Conservation (phyloP, 805 yeast species). For the Scheffersomyces stipitis region DNA sequence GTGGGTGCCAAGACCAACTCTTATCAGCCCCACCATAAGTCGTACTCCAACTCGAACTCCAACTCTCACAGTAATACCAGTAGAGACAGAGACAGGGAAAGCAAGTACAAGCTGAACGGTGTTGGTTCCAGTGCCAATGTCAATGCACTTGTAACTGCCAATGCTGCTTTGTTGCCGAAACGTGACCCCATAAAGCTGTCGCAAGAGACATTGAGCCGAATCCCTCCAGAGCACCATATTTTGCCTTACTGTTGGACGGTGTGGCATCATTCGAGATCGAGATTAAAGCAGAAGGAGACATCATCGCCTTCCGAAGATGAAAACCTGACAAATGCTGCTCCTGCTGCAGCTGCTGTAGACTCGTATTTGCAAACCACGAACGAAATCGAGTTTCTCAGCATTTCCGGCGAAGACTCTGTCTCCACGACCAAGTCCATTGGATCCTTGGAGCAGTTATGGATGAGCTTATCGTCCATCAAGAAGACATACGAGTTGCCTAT, state of each 20-base stretch:
- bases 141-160: not conserved
- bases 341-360: conserved; percentile 33
- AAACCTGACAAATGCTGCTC: conserved; percentile 9
- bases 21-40: conserved; percentile 1
- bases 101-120: conserved; percentile 3
- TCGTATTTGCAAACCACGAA: conserved; percentile 47
- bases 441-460: conserved; percentile 56
- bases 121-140: not conserved
- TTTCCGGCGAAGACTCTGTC: conserved; percentile 9
- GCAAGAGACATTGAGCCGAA: conserved; percentile 25
- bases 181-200: conserved; percentile 37
- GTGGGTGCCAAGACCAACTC: conserved; percentile 7
- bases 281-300: conserved; percentile 16
- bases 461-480: conserved; percentile 39
- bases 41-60: conserved; percentile 5
- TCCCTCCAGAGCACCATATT: conserved; percentile 34
- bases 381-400: conserved; percentile 39
- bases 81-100: not conserved
- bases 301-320: conserved; percentile 14
- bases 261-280: conserved; percentile 46
- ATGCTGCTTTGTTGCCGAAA: conserved; percentile 27
- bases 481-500: conserved; percentile 36
- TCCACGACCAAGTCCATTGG: conserved; percentile 33
- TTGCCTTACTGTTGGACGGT: conserved; percentile 50
- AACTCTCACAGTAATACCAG: conserved; percentile 9